These are phyloP conservation scores for Phylloporus arenicola DNA, from an alignment of 768 basidiomycete genomes.

Conservation along the genomic window DNA sequence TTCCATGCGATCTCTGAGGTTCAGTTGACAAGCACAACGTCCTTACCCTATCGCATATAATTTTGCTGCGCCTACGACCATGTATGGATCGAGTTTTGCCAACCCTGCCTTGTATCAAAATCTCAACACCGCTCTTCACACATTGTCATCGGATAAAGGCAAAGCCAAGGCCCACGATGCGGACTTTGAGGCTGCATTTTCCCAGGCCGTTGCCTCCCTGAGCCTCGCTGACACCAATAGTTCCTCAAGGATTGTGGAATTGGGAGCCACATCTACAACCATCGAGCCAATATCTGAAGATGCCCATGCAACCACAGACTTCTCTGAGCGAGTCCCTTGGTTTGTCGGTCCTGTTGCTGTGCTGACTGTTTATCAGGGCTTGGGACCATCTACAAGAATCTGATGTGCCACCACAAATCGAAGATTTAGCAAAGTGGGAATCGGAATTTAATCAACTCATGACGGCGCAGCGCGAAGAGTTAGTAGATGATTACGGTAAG, in stretches of 20 bases:
- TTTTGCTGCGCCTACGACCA: slow-evolving; percentile 27
- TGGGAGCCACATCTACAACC: slow-evolving; percentile 38
- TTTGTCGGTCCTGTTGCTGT: not conserved
- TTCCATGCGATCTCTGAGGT: slow-evolving; percentile 5
- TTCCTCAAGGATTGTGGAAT: slow-evolving; percentile 49
- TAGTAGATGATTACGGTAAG: slow-evolving; percentile 57
- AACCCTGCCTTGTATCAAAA: slow-evolving; percentile 32
- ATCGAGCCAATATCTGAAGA: slow-evolving; percentile 38
- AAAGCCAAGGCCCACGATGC: slow-evolving; percentile 78
- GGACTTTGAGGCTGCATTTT: slow-evolving; percentile 85
- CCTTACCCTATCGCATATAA: slow-evolving; percentile 38
- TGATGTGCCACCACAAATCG: slow-evolving; percentile 49
- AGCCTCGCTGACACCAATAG: slow-evolving; percentile 35
- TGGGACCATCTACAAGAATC: slow-evolving; percentile 61
- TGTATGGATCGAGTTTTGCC: slow-evolving; percentile 33
- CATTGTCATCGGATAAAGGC: slow-evolving; percentile 40
- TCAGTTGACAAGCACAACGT: slow-evolving; percentile 28
- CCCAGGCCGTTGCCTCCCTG: slow-evolving; percentile 55
- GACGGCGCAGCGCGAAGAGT: slow-evolving; percentile 59
- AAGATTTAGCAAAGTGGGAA: slow-evolving; percentile 77
- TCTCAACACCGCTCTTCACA: slow-evolving; percentile 20
- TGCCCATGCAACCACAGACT: slow-evolving; percentile 34
- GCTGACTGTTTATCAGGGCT: slow-evolving; percentile 36
- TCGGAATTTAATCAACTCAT: slow-evolving; percentile 77
- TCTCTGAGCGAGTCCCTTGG: slow-evolving; percentile 45